These are phyloP conservation scores for Nepenthes mirabilis DNA, from an alignment of 148 eudicot genomes.

Conservation along the genomic window DNA sequence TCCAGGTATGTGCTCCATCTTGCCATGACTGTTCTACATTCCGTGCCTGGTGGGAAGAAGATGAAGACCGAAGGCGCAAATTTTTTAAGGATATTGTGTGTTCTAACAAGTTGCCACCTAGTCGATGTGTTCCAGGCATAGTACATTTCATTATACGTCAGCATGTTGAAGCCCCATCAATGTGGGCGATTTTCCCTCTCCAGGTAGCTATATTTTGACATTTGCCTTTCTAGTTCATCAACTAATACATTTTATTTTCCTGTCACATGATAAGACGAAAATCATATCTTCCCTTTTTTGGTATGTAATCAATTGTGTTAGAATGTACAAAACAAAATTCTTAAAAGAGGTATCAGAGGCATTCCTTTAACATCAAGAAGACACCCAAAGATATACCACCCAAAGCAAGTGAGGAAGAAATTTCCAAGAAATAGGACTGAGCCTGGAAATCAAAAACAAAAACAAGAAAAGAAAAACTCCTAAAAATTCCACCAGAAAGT, in stretches of 20 bases:
- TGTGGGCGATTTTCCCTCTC: slow-evolving; percentile 99
- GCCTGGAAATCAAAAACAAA: no score
- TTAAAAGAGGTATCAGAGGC: no score
- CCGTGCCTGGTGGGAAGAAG: slow-evolving; percentile 99
- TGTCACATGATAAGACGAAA: no score
- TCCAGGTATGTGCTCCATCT: slow-evolving; percentile 96
- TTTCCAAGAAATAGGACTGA: no score
- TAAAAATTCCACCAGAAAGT: no score
- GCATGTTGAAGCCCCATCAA: slow-evolving; percentile 94
- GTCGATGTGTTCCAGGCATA: slow-evolving; percentile 68
- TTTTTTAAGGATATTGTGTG: slow-evolving; percentile 61
- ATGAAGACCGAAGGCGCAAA: slow-evolving; percentile 69
- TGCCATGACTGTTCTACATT: slow-evolving; percentile 94
- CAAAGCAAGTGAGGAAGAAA: no score
- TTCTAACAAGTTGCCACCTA: slow-evolving; percentile 68
- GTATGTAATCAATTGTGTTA: no score
- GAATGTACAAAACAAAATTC: no score
- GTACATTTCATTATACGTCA: slow-evolving; percentile 63
- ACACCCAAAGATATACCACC: no score
- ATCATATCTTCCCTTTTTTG: neutral
- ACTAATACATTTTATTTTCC: neutral
- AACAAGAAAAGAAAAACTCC: no score
- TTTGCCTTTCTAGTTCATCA: neutral
- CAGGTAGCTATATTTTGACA: slow-evolving; percentile 41
- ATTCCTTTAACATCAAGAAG: no score